phyloP scores from a whole-genome alignment of 805 yeast species.

The Hanseniaspora clermontiae region DNA sequence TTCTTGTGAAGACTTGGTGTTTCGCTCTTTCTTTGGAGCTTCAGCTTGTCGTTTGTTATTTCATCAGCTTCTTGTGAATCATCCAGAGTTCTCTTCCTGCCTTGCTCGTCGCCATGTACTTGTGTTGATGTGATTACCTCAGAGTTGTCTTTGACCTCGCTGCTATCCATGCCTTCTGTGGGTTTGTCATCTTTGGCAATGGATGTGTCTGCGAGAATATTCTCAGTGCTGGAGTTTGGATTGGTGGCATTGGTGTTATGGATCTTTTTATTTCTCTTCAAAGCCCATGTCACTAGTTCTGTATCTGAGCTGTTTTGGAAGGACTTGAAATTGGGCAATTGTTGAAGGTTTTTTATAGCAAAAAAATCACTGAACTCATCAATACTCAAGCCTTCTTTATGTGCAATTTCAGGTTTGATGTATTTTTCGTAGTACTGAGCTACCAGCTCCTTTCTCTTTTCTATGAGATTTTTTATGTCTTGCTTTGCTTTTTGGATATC shows the following conservation, averaged over 20 bases:
- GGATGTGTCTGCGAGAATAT: not conserved
- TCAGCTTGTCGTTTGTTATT: not conserved
- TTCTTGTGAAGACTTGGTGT: not conserved
- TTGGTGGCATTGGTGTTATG: not conserved
- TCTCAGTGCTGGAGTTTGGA: not conserved
- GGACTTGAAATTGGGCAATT: conserved; percentile 12
- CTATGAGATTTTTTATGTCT: not conserved
- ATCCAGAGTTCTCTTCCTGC: not conserved
- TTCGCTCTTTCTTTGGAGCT: not conserved
- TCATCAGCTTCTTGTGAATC: not conserved
- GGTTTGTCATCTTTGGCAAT: not conserved
- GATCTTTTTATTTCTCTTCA: not conserved
- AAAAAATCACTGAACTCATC: conserved; percentile 8
- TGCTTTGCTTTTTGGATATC: conserved; percentile 11
- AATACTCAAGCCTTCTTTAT: not conserved
- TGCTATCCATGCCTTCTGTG: not conserved
- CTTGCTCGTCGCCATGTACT: not conserved
- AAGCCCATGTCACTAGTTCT: conserved; percentile 7
- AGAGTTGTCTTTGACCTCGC: not conserved
- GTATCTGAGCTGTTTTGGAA: conserved; percentile 9
- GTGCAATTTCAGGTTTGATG: not conserved
- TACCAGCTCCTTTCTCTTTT: conserved; percentile 2
- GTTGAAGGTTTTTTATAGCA: conserved; percentile 7
- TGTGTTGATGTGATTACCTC: not conserved
- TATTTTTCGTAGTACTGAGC: not conserved